phyloP scores from a whole-genome alignment of 805 yeast species.

The Wickerhamiella musiphila region DNA sequence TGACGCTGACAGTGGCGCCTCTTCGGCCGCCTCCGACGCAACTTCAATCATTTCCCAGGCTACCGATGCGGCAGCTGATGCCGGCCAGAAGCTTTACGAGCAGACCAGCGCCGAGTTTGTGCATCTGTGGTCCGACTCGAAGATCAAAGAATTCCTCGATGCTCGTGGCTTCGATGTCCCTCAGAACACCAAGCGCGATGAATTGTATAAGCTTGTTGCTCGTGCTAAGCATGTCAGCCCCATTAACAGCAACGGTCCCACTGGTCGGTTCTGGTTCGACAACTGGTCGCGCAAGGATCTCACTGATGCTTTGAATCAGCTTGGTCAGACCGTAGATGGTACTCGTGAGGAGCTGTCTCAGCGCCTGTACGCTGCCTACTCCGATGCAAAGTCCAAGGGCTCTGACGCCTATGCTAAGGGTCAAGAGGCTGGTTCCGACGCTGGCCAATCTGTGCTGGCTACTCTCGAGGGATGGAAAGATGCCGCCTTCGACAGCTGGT shows the following conservation, averaged over 20 bases:
- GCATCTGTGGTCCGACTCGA: slow-evolving; percentile 20
- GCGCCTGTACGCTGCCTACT: slow-evolving; percentile 28
- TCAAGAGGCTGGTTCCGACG: slow-evolving; percentile 26
- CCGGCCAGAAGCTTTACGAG: slow-evolving; percentile 7
- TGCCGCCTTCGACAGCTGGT: slow-evolving; percentile 34
- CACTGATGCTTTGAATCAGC: slow-evolving; percentile 30
- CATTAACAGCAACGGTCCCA: slow-evolving; percentile 25
- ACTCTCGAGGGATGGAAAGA: slow-evolving; percentile 25
- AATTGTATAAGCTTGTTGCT: slow-evolving; percentile 26
- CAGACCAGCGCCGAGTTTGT: not conserved
- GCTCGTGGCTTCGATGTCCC: slow-evolving; percentile 22
- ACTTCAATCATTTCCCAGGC: too few relatives aligned
- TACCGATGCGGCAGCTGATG: too few relatives aligned
- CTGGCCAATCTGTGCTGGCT: slow-evolving; percentile 24
- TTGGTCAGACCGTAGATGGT: slow-evolving; percentile 26
- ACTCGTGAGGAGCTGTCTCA: slow-evolving; percentile 31
- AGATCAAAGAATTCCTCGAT: slow-evolving; percentile 20
- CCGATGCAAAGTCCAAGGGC: slow-evolving; percentile 30
- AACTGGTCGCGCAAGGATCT: slow-evolving; percentile 37
- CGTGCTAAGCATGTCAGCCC: slow-evolving; percentile 25
- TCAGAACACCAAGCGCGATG: slow-evolving; percentile 20
- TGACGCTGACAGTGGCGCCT: not conserved
- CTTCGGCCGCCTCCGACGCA: too few relatives aligned
- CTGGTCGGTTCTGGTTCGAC: slow-evolving; percentile 36
- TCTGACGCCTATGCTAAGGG: slow-evolving; percentile 30